Evolutionary conservation across 345 rosid species (phyloP), one percentile per base, ranked within the genome.

Genomic region (Corymbia maculata): DNA sequence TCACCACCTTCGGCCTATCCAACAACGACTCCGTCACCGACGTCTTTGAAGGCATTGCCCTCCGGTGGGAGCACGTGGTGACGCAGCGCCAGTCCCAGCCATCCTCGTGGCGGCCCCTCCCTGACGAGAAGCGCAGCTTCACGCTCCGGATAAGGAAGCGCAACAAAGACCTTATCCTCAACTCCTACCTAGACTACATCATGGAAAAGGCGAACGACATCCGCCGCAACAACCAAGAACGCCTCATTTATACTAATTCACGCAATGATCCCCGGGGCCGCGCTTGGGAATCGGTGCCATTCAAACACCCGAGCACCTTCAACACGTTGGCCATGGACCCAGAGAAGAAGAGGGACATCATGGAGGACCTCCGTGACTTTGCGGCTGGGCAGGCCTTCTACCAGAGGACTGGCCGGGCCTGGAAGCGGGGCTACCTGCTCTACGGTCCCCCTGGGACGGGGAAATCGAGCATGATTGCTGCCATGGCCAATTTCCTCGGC

Each of bases 321-420:
- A 97, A 96, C 5, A 97, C 98, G 30, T 85, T 97, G 45, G 98
- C 98, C 2, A 96, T 97, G 96, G 97, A 96, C 88, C 98, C 97
- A 7, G 88, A 55, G 3, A 92, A 61, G 92, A 97, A 96, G 89
- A 86, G 70, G 24, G 92, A 92, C 89, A 95, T 97, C 91, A 95
- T 92, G 96, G 95, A 93, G 4, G 99, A 97, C 68, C 68, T 59
- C 68, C 15, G 30, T 7, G 15, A 26, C 32, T 59, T 59, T 13
- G 68, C 3, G 32, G 68, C 68, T 1, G 68, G 68, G 68, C 68
- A 59, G 68, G 68, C 68, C 68, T 59, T 59, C 68, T 59, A 26
- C 8, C 68, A 59, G 68, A 26, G 32, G 32, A 26, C 68, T 1
- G 68, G 68, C 15, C 68, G 68, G 98, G 95, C 87, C 95, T 97